Evolutionary conservation across 768 basidiomycete genomes (phyloP), one percentile per base, ranked within the genome.

Genomic region (Epithele typhae): DNA sequence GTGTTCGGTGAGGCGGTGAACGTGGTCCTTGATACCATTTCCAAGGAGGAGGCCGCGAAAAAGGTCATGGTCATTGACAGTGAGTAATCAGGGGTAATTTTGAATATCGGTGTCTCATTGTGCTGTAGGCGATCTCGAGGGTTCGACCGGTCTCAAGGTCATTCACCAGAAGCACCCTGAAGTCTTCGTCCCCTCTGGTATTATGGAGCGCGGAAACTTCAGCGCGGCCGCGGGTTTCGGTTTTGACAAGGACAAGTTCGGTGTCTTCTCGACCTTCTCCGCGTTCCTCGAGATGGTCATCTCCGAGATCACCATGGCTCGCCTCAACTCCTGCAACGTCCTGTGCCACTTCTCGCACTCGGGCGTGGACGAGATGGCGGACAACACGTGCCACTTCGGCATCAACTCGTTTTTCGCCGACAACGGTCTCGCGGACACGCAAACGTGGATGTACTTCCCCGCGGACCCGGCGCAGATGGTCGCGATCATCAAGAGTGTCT

Each of bases 111-210:
- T 12, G 30, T 12, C 23, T 47, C 12, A 4, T 33, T 37, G 3
- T 18, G 32, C 34, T 34, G 22, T 48, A 87, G 84, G 79, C 58
- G 90, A 92, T 60, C 67, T 92, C 38, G 89, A 93, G 70, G 91
- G 91, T 25, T 92, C 91, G 0, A 93, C 91, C 23, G 91, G 91
- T 46, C 68, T 93, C 56, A 92, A 89, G 67, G 81, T 75, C 40
- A 92, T 93, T 49, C 90, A 92, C 65, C 81, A 89, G 68, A 89
- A 88, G 66, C 87, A 92, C 58, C 91, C 91, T 2, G 89, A 92
- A 62, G 87, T 90, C 15, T 92, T 91, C 60, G 52, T 89, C 37
- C 77, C 86, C 5, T 88, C 84, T n/a, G 89, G 87, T 35, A 85
- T 89, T 64, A 62, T 62, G 61, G 61, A 63, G 50, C 61, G 61